Percentiles rank a stretch among this genome's conserved stretches.
Evolutionary conservation across 2,329 filamentous ascomycete species (phyloP).

Genomic region (Plenodomus lindquistii): DNA sequence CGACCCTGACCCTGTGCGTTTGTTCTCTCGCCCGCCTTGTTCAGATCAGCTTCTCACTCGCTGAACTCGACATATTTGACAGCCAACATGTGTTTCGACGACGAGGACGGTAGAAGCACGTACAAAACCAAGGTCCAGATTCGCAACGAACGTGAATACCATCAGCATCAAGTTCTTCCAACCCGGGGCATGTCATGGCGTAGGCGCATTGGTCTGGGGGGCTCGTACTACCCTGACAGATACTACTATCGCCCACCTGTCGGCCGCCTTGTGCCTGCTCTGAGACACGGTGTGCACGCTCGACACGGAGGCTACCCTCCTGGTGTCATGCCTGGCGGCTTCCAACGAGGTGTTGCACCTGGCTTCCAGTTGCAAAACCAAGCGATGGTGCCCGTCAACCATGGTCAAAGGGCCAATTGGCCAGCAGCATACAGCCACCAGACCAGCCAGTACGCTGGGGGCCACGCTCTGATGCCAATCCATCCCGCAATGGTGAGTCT

Average conservation of each 20-base stretch:
- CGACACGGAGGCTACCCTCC: constrained; percentile 2
- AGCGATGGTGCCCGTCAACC: constrained; percentile 1
- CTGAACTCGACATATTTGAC: neutral
- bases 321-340: constrained; percentile 4
- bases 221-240: constrained; percentile 31
- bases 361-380: neutral
- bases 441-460: constrained; percentile 16
- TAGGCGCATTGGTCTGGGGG: constrained; percentile 22
- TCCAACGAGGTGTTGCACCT: neutral
- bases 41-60: neutral
- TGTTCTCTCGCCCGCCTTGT: neutral
- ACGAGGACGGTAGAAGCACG: constrained; percentile 10
- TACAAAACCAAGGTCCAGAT: constrained; percentile 21
- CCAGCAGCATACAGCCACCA: constrained; percentile 15
- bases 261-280: constrained; percentile 3
- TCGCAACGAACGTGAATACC: constrained; percentile 14
- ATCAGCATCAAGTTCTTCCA: constrained; percentile 10
- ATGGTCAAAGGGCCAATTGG: neutral
- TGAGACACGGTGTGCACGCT: neutral
- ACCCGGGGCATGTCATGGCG: constrained; percentile 20
- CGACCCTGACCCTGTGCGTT: neutral
- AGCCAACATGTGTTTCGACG: constrained; percentile 30
- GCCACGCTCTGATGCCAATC: constrained; percentile 22
- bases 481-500: constrained; percentile 30
- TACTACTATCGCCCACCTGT: constrained; percentile 28